Evolutionary conservation across 371 early-diverging fungal species (phyloP).

Genomic region (Mucor lusitanicus): DNA sequence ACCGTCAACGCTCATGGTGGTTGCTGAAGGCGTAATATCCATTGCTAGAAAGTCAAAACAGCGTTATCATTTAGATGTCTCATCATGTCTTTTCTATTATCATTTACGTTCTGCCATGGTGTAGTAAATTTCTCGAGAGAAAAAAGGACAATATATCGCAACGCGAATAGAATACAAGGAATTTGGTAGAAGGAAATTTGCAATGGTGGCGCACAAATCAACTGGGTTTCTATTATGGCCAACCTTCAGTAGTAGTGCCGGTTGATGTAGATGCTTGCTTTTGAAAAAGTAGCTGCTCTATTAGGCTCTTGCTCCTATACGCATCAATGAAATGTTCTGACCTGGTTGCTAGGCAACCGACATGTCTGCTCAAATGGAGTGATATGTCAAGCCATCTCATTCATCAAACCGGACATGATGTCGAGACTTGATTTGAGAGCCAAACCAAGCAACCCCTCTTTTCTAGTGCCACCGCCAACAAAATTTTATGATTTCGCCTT

Average conservation of each 20-base stretch:
- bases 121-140: not conserved
- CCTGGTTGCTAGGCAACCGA: too few relatives aligned
- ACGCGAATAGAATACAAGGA: not conserved
- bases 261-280: not conserved
- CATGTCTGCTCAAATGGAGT: too few relatives aligned
- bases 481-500: not conserved
- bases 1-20: slow-evolving; percentile 9
- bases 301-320: not conserved
- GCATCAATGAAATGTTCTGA: too few relatives aligned
- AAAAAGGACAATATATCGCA: not conserved
- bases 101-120: slow-evolving; percentile 10
- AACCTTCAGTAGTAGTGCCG: not conserved
- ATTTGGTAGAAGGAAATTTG: not conserved
- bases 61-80: not conserved
- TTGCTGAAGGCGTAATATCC: not conserved
- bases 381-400: too few relatives aligned
- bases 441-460: too few relatives aligned
- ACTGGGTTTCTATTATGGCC: not conserved
- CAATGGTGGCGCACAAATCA: not conserved
- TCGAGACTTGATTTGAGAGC: too few relatives aligned
- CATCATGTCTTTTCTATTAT: not conserved
- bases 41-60: not conserved
- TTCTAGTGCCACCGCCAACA: not conserved
- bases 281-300: not conserved
- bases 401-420: too few relatives aligned